Conservation (phyloP, 2,329 filamentous ascomycete genomes). For the Fusarium camptoceras region DNA sequence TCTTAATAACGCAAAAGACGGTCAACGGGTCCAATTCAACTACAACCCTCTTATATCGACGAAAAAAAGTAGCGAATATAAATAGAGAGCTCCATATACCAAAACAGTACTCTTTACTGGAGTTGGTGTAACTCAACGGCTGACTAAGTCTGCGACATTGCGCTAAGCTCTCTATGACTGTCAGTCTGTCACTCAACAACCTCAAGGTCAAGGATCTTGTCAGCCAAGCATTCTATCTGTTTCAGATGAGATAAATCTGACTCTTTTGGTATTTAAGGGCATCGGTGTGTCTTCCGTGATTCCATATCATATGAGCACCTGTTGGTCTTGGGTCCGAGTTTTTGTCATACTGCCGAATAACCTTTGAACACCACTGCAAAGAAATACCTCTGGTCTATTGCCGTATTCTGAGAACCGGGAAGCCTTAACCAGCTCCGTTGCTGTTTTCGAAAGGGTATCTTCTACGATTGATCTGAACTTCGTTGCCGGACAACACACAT, state of each 20-base stretch:
- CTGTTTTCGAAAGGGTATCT: not conserved
- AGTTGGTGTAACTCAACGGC: not conserved
- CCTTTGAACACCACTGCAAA: not conserved
- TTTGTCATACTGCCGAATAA: not conserved
- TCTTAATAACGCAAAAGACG: constrained; percentile 7
- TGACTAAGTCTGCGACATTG: not conserved
- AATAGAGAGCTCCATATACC: not conserved
- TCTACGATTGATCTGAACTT: not conserved
- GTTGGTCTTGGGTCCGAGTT: not conserved
- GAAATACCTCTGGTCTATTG: not conserved
- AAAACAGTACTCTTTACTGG: not conserved
- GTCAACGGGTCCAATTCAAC: not conserved
- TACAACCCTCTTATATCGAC: not conserved
- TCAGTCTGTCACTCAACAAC: constrained; percentile 1
- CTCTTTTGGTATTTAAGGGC: not conserved
- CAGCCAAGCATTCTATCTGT: not conserved
- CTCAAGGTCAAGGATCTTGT: not conserved
- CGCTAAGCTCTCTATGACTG: not conserved
- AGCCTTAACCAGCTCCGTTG: not conserved
- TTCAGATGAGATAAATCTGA: not conserved
- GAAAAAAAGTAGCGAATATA: not conserved
- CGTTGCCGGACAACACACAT: no score
- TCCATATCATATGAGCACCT: not conserved
- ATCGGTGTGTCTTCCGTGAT: not conserved
- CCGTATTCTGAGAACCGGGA: not conserved